Conservation (phyloP, 352 stramenopile species). For the Phytophthora vignae region DNA sequence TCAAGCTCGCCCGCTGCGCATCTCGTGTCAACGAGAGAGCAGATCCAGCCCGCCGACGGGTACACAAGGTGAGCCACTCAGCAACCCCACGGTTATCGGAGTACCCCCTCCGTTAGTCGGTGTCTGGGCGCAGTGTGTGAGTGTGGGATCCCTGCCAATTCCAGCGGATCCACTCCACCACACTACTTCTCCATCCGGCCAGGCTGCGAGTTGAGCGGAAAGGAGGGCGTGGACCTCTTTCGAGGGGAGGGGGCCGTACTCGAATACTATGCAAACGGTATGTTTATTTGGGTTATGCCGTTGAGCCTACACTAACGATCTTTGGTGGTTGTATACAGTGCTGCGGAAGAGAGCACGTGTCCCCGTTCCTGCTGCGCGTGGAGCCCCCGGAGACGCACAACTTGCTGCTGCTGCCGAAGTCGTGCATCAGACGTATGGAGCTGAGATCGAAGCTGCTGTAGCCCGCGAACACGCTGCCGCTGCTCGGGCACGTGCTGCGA, state of each 20-base stretch:
- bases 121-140: too few species aligned
- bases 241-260: neutral
- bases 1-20: too few species aligned
- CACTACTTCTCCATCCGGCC: constrained; percentile 14
- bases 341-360: neutral
- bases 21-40: too few species aligned
- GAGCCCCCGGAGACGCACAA: neutral
- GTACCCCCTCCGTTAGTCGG: too few species aligned
- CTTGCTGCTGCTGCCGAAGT: neutral
- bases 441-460: constrained; percentile 11
- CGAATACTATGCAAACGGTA: constrained; percentile 20
- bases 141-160: too few species aligned
- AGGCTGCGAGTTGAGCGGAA: neutral
- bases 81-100: too few species aligned
- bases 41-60: too few species aligned
- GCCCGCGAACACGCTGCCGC: neutral
- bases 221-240: neutral
- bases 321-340: neutral
- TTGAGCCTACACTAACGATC: neutral
- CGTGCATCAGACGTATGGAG: neutral
- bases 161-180: too few species aligned
- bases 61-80: too few species aligned
- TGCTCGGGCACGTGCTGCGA: neutral
- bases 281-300: neutral
- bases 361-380: constrained; percentile 1